Evolutionary conservation across 805 yeast genomes (phyloP), one percentile per base, ranked within the genome.

Genomic region (Yamadazyma paraphyllophila): DNA sequence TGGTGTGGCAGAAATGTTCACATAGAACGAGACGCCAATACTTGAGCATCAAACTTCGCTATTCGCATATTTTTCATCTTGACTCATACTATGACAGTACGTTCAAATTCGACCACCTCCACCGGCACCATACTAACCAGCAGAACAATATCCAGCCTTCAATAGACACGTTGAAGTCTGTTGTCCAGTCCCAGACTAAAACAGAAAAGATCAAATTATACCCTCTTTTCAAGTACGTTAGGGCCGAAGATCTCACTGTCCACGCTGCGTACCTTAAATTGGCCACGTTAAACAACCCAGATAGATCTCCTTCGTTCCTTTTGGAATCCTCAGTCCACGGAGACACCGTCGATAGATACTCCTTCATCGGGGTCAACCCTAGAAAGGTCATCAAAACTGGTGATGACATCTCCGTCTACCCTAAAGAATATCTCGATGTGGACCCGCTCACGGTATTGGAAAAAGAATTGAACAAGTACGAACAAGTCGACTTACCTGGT

Each of bases 281-380:
- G 44, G 83, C 96, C 6, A 67, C 78, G 41, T 87, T 92, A 39
- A 72, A 76, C 51, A 65, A 74, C 27, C 55, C 72, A 20, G 60
- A 69, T 14, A 76, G 85, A 53, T 58, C 74, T 0, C 85, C 85
- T 32, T 85, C 96, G 3, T 91, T 92, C 57, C 69, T 94, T 43
- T 79, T 94, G 54, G 99, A 94, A 65, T 82, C 92, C 55, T 96
- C 98, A 1, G 78, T 78, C 49, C 88, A 88, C 48, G 96, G 96
- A 41, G 96, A 91, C 61, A 83, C 85, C 38, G 80, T 94, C 26
- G 96, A 88, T 51, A 74, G 99, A 54, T 94, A 84, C 67, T 88
- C 97, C 0, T 92, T 91, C 63, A 82, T 94, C 60, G 99, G 99
- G 2, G 74, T 83, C 38, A 78, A 80, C 20, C 99, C 99, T 12